phyloP scores from a whole-genome alignment of 768 basidiomycete genomes.

The Pleurotus tuber-regium region DNA sequence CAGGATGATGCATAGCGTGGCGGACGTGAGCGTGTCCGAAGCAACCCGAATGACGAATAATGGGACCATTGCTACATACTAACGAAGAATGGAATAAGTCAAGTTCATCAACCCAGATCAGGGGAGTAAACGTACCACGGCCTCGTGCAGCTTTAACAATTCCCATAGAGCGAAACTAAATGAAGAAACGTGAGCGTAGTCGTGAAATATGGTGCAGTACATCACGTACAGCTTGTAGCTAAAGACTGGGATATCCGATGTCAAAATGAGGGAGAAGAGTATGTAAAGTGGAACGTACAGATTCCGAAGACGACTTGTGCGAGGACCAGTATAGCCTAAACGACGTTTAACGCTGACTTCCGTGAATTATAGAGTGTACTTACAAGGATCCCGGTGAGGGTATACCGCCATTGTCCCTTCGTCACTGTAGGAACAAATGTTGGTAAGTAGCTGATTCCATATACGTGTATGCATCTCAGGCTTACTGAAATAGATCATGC shows the following conservation, averaged over 20 bases:
- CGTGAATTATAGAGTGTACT: too few relatives aligned
- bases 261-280: background rate
- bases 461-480: too few relatives aligned
- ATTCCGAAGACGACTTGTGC: background rate
- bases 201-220: background rate
- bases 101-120: too few relatives aligned
- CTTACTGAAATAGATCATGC: conserved; percentile 4
- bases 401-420: background rate
- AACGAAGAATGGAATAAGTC: too few relatives aligned
- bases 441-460: background rate
- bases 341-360: background rate
- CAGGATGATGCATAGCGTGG: conserved; percentile 2
- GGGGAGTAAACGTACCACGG: background rate
- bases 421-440: background rate
- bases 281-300: background rate
- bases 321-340: background rate
- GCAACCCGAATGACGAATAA: background rate
- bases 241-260: background rate
- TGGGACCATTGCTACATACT: conserved; percentile 5
- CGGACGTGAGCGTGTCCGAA: background rate
- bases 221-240: background rate
- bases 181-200: background rate
- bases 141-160: background rate
- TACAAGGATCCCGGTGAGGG: background rate
- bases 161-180: background rate